Base-by-base conservation (phyloP, 192 early-diverging fungal species). In the Geranomyces variabilis region DNA sequence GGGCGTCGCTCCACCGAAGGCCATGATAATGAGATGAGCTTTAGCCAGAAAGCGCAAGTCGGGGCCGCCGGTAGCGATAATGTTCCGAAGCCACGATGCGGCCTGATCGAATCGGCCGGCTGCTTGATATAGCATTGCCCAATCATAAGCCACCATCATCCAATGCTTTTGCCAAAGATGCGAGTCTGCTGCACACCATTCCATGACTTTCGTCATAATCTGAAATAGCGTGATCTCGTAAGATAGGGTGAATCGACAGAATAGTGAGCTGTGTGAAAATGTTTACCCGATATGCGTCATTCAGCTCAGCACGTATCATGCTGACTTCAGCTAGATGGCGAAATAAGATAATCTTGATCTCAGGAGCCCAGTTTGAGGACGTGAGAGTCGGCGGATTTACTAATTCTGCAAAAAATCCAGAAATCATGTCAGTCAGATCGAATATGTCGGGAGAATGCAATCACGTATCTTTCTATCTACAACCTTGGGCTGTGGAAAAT, bases 81-180 rank as follows among this genome's bases (percentile, higher is more conserved):
- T 66, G 13, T 4, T 33, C 34, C 47, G n/a, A 22, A 69, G 47
- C 66, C 73, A 69, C 12, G n/a, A 4, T 24, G 28, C 31, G 28
- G 73, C 66, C 26, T 5, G 15, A 19, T 61, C 66, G 14, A 26
- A 61, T 1, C 31, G 34, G 12, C 66, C 66, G 1, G 48, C 43
- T 9, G 73, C 59, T 47, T 62, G 73, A 43, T 49, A 69, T 1
- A 75, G 56, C 59, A 75, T 59, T 7, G 58, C 73, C 73, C 73
- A 75, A 29, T 69, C 60, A 1, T 61, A 41, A n/a, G 57, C 19
- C 5, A 69, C 45, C 14, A 67, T 13, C 43, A 30, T 24, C 14
- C 47, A 43, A 34, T 49, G 29, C 17, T 29, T 46, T 51, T 29
- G 31, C 73, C 57, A 63, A 17, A 75, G 65, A 2, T n/a, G 8